Base-by-base conservation (phyloP, 2,329 filamentous ascomycete genomes). In the Coniochaeta ligniaria region DNA sequence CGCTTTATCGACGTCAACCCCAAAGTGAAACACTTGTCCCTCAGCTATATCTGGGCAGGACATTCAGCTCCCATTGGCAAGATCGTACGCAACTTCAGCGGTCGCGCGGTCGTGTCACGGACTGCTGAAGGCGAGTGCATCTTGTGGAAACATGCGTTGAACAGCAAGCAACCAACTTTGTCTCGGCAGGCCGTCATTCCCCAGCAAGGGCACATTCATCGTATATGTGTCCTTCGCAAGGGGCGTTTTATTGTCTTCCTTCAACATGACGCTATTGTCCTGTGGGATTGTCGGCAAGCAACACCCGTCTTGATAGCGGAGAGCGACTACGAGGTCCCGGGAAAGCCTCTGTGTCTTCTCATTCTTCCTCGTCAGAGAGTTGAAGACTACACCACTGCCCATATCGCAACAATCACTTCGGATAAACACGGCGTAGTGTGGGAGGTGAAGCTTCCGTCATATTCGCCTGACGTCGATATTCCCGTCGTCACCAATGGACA, bases 1-100 rank as follows among this genome's bases (percentile, higher is more conserved):
- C 83, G 89, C 59, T 78, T 98, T 16, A 88, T 99, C 64, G 92
- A 96, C 68, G 88, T 90, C 2, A 79, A 82, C 2, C 80, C 83
- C 0, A 82, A 83, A 50, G 79, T 82, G 50, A 77, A 76, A 47
- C 85, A 90, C 1, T 75, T 96, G 17, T 74, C 77, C 22, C 79
- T 85, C 16, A 84, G 83, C 63, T 83, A 85, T 2, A 82, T 87
- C 1, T 96, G 92, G 91, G 91, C 91, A 1, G 93, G 94, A 1
- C 93, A 97, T 75, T 90, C 89, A 17, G 83, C 83, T 17, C 81
- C 91, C 0, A 86, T 97, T 63, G 88, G 89, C 68, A 96, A 96
- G 70, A 90, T 96, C 62, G 88, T 96, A 54, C 88, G 92, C 63
- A 96, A 93, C 68, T 90, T 89, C 50, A 90, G 87, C 67, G 93